Evolutionary conservation across 2,329 filamentous ascomycete genomes (phyloP), one percentile per base, ranked within the genome.

Genomic region (Xylariaceae sp.): DNA sequence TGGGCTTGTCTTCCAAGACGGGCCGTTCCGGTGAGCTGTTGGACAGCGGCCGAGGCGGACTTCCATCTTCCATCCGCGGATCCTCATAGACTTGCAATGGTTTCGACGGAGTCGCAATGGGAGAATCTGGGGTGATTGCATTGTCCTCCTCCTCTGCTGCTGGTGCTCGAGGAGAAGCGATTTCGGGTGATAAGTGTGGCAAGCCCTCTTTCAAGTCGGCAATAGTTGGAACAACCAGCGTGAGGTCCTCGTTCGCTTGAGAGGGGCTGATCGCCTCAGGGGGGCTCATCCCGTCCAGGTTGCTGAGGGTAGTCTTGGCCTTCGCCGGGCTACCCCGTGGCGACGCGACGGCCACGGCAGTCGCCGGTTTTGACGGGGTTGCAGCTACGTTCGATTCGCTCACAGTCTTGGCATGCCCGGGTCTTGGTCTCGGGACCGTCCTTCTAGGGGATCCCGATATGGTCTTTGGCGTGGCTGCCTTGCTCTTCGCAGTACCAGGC

Each of bases 81-180:
- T 81, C 76, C 46, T 80, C 77, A 40, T 77, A 80, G 1, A 80
- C 75, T 44, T 75, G 65, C 11, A 77, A 49, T 2, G 60, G 46
- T 28, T 58, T 60, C 3, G 59, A 54, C 3, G 60, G 56, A 0
- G 59, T 55, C 14, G 38, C 28, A 14, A 40, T 37, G 12, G 44
- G 38, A 15, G 47, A 37, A 16, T 37, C 44, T 6, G 44, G 32
- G 14, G 31, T 19, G 3, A 44, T 29, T 19, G 27, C 31, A 19
- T 21, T 37, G 13, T 44, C 41, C 5, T 37, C 36, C 6, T 42
- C 32, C 29, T 51, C 45, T 55, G 60, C 42, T 58, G 67, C 43
- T 59, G 23, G 19, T 17, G 14, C 6, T 29, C 15, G 13, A 5
- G 24, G 29, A 30, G 37, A 31, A 21, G 24, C 21, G 15, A 29